Evolutionary conservation across 345 rosid species (phyloP).

Genomic region (Pseudoturritis turrita): DNA sequence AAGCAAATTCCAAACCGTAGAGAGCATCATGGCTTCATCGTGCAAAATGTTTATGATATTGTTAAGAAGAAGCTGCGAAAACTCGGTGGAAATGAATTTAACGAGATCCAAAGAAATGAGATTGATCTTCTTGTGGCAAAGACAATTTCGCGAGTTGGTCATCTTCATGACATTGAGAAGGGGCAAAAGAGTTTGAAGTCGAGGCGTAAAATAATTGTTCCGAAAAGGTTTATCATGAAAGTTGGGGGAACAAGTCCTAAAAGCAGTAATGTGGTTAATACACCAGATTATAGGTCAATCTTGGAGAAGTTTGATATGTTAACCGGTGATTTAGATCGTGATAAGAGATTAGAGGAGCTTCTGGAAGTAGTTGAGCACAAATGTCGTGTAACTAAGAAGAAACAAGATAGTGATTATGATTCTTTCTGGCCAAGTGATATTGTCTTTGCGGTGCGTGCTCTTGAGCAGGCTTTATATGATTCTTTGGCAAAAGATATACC

Average conservation of each 20-base stretch:
- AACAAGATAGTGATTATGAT: conserved; percentile 1
- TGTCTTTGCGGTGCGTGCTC: conserved; percentile 47
- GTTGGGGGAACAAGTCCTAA: conserved; percentile 46
- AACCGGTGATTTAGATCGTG: conserved; percentile 56
- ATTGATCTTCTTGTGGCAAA: conserved; percentile 56
- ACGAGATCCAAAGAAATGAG: conserved; percentile 42
- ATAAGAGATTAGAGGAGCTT: conserved; percentile 68
- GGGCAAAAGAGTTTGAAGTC: background rate
- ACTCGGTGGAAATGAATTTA: conserved; percentile 40
- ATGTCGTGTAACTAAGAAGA: conserved; percentile 39
- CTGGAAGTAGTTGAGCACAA: conserved; percentile 51
- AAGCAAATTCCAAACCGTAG: conserved; percentile 64
- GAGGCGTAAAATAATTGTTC: conserved; percentile 29
- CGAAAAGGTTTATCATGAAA: conserved; percentile 31
- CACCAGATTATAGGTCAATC: conserved; percentile 38
- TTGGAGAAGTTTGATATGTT: conserved; percentile 41
- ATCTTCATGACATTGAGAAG: too few species aligned
- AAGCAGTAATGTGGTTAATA: conserved; percentile 42
- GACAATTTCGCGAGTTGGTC: conserved; percentile 27
- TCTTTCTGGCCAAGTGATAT: conserved; percentile 69
- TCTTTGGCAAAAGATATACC: conserved; percentile 51
- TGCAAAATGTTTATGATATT: conserved; percentile 57
- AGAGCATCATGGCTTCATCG: conserved; percentile 70
- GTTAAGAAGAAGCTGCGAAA: conserved; percentile 45
- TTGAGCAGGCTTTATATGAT: conserved; percentile 66